Conservation (phyloP, 2,329 filamentous ascomycete species). For the Neonectria punicea region DNA sequence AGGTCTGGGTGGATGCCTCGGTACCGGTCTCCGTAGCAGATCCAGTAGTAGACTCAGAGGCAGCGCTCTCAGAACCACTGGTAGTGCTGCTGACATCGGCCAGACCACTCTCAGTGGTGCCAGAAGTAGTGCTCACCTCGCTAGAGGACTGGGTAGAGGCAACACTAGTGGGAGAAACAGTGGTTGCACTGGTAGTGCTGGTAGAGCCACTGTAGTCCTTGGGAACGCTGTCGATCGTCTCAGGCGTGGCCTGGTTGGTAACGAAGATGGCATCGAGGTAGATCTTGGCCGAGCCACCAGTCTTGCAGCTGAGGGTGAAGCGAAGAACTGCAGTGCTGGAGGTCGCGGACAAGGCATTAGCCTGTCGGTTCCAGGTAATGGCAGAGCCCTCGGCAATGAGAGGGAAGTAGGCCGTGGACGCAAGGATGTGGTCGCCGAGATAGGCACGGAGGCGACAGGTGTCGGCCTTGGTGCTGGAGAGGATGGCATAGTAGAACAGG, state of each 20-base stretch:
- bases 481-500: conserved; percentile 33
- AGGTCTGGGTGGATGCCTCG: too few relatives aligned
- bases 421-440: conserved; percentile 14
- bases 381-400: neutral
- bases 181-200: neutral
- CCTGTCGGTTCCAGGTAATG: conserved; percentile 14
- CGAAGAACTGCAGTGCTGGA: neutral
- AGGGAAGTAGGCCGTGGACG: conserved; percentile 15
- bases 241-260: conserved; percentile 35
- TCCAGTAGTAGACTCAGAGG: neutral
- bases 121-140: neutral
- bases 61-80: neutral
- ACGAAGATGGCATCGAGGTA: conserved; percentile 35
- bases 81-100: too few relatives aligned
- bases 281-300: conserved; percentile 12
- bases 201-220: conserved; percentile 21
- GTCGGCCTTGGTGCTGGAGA: neutral
- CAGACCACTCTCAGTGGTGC: neutral
- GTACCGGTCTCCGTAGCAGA: neutral
- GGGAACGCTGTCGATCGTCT: conserved; percentile 24
- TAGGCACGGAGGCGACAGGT: conserved; percentile 27
- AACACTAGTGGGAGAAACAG: neutral
- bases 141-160: neutral
- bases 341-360: neutral
- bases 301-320: conserved; percentile 25